These are phyloP conservation scores for Turritis glabra DNA, from an alignment of 345 rosid species.

Conservation along the genomic window DNA sequence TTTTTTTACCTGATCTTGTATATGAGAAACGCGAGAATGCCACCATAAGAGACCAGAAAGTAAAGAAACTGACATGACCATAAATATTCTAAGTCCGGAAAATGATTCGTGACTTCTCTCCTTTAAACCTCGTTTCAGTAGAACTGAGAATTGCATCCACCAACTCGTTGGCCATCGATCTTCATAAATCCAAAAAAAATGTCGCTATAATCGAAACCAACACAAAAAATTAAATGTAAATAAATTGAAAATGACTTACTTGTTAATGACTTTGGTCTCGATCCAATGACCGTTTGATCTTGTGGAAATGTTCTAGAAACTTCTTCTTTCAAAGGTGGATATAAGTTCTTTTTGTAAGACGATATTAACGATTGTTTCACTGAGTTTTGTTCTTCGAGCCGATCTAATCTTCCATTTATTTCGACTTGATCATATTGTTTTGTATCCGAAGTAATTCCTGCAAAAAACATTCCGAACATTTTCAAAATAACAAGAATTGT, in stretches of 20 bases:
- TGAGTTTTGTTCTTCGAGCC: constrained; percentile 64
- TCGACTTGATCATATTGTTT: constrained; percentile 61
- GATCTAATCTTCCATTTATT: constrained; percentile 47
- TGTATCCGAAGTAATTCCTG: constrained; percentile 67
- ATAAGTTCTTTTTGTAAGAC: constrained; percentile 55
- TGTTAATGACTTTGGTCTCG: constrained; percentile 35
- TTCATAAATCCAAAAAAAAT: constrained; percentile 38
- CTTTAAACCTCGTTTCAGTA: constrained; percentile 66
- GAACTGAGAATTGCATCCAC: constrained; percentile 78
- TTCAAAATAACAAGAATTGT: background rate
- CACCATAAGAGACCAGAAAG: constrained; percentile 93
- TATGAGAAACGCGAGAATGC: constrained; percentile 63
- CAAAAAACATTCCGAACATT: background rate
- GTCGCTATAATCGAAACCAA: background rate
- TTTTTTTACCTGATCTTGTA: constrained; percentile 85
- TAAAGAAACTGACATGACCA: constrained; percentile 79
- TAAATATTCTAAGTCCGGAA: constrained; percentile 77
- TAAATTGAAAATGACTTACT: too few species aligned
- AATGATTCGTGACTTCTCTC: constrained; percentile 88
- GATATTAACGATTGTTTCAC: constrained; percentile 60
- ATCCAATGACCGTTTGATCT: constrained; percentile 28
- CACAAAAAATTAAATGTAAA: too few species aligned
- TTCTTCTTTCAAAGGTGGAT: constrained; percentile 64
- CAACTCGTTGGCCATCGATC: constrained; percentile 77
- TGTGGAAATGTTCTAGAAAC: constrained; percentile 39